Evolutionary conservation across 306 rosid species (phyloP).

Genomic region (Senna siamea): DNA sequence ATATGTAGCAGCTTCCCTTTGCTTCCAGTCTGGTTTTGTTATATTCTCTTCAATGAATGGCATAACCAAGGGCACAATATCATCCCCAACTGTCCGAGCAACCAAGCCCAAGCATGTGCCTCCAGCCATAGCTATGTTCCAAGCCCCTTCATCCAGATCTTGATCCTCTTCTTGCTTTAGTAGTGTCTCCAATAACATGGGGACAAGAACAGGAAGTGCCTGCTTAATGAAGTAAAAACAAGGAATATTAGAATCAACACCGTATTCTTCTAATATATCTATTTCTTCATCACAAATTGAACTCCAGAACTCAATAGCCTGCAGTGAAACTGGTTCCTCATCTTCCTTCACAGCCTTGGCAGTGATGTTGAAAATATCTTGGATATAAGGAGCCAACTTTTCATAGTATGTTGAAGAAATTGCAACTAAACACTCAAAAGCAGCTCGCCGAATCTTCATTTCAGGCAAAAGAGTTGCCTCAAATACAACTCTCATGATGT

Average conservation of each 20-base stretch:
- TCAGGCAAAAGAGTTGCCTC: slow-evolving; percentile 85
- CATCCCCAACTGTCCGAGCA: slow-evolving; percentile 93
- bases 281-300: slow-evolving; percentile 95
- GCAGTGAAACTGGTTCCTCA: slow-evolving; percentile 91
- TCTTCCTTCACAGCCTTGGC: slow-evolving; percentile 92
- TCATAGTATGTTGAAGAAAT: slow-evolving; percentile 89
- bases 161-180: slow-evolving; percentile 94
- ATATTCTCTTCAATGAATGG: slow-evolving; percentile 93
- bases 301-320: slow-evolving; percentile 94
- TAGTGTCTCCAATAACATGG: slow-evolving; percentile 84
- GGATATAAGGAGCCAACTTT: slow-evolving; percentile 76
- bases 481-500: slow-evolving; percentile 89
- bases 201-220: slow-evolving; percentile 85
- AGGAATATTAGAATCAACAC: slow-evolving; percentile 81
- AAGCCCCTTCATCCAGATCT: slow-evolving; percentile 96
- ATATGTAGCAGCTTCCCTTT: slow-evolving; percentile 93
- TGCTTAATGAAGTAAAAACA: slow-evolving; percentile 88
- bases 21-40: slow-evolving; percentile 89
- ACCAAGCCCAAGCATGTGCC: slow-evolving; percentile 93
- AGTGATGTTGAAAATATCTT: slow-evolving; percentile 77
- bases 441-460: slow-evolving; percentile 73
- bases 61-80: slow-evolving; percentile 85
- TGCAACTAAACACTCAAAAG: slow-evolving; percentile 87
- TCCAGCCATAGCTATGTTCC: slow-evolving; percentile 99
- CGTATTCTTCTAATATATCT: slow-evolving; percentile 87